phyloP scores from a whole-genome alignment of 1,139 yeast species.

The Taiozyma sp. region DNA sequence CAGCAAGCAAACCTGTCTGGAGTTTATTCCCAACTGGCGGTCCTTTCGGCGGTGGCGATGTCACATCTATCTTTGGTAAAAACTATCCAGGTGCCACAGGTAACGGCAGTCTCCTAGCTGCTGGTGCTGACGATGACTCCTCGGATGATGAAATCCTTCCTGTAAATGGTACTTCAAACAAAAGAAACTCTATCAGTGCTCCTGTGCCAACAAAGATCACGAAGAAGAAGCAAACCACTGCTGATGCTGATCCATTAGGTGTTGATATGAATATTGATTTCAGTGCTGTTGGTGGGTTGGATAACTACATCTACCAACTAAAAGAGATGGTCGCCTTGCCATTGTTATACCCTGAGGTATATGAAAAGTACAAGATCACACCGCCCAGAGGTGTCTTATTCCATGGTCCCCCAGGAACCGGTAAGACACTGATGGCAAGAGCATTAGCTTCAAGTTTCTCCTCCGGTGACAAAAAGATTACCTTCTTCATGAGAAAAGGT shows the following conservation, averaged over 20 bases:
- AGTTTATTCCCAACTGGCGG: constrained; percentile 93
- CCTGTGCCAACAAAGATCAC: constrained; percentile 31
- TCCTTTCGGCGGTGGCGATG: constrained; percentile 94
- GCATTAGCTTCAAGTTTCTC: constrained; percentile 96
- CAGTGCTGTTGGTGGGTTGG: constrained; percentile 88
- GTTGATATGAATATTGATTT: constrained; percentile 92
- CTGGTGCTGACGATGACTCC: constrained; percentile 65
- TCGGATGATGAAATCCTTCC: constrained; percentile 56
- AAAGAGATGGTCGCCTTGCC: constrained; percentile 98
- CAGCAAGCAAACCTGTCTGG: constrained; percentile 38
- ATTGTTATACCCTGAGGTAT: constrained; percentile 86
- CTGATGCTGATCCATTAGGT: constrained; percentile 95
- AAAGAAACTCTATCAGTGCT: constrained; percentile 31
- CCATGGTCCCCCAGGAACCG: constrained; percentile 99
- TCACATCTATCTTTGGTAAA: constrained; percentile 67
- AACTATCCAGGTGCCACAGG: constrained; percentile 26
- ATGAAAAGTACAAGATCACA: constrained; percentile 83
- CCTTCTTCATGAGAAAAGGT: constrained; percentile 98
- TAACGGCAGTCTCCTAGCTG: constrained; percentile 37
- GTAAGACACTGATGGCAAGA: constrained; percentile 96
- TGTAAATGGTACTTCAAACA: constrained; percentile 27
- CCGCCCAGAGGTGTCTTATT: constrained; percentile 98
- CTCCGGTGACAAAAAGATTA: constrained; percentile 69
- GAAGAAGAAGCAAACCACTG: constrained; percentile 62
- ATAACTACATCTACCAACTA: constrained; percentile 82